phyloP scores from a whole-genome alignment of 345 rosid genomes.

The Angophora floribunda region DNA sequence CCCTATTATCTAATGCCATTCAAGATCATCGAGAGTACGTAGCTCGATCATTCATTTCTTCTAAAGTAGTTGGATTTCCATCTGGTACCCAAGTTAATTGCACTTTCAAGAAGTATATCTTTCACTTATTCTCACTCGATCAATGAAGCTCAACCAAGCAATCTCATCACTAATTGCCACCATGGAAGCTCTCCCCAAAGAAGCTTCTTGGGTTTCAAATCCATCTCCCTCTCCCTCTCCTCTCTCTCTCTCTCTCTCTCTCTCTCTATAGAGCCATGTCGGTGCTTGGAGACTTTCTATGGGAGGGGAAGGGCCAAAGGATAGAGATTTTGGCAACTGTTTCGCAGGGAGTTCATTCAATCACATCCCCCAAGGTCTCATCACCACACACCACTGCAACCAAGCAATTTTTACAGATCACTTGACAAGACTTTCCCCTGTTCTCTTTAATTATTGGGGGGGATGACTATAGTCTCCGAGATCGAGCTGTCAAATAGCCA shows the following conservation, averaged over 20 bases:
- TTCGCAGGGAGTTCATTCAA: neutral
- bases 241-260: neutral
- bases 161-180: neutral
- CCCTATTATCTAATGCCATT: neutral
- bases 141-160: neutral
- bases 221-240: neutral
- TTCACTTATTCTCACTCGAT: neutral
- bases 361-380: neutral
- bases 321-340: neutral
- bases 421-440: neutral
- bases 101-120: neutral
- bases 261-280: neutral
- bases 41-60: neutral
- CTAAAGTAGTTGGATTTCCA: accelerated
- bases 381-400: neutral
- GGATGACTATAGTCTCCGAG: neutral
- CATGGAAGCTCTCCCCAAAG: neutral
- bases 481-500: neutral
- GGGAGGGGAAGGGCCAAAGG: neutral
- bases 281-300: neutral
- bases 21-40: neutral
- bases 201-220: neutral
- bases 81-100: neutral
- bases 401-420: neutral
- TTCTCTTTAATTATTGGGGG: neutral